These are phyloP conservation scores for Erythrobasidium hasegawianum DNA, from an alignment of 1,284 basidiomycete genomes.

Conservation along the genomic window DNA sequence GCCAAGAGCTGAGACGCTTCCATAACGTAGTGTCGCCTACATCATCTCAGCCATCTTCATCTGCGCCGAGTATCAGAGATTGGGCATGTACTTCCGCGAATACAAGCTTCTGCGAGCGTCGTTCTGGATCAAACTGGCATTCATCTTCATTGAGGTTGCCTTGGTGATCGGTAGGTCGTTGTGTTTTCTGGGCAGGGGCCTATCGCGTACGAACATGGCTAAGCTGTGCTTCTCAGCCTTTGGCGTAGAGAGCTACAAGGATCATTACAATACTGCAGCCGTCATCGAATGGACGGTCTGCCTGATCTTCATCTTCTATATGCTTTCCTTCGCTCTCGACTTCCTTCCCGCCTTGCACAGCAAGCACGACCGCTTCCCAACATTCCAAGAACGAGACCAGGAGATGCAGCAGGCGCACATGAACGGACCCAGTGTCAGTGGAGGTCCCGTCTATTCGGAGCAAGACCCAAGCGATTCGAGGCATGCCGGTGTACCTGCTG, in stretches of 20 bases:
- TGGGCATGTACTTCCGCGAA: conserved; percentile 26
- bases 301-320: conserved; percentile 30
- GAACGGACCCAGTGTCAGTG: conserved; percentile 28
- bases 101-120: conserved; percentile 19
- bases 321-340: conserved; percentile 20
- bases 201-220: too few relatives aligned
- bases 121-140: conserved; percentile 32
- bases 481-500: not conserved
- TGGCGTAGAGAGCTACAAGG: conserved; percentile 5
- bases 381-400: not conserved
- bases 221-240: too few relatives aligned
- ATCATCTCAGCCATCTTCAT: conserved; percentile 33
- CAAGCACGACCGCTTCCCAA: conserved; percentile 34
- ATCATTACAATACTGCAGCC: conserved; percentile 23
- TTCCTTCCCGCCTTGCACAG: conserved; percentile 28
- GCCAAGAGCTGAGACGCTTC: too few relatives aligned
- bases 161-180: conserved; percentile 27
- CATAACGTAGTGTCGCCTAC: conserved; percentile 15
- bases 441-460: conserved; percentile 26
- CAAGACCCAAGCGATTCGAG: not conserved
- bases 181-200: too few relatives aligned
- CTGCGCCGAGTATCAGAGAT: conserved; percentile 28
- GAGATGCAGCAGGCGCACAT: conserved; percentile 20
- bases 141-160: conserved; percentile 28
- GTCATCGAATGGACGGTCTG: conserved; percentile 25